A percentile compares a stretch with the other conserved stretches of the same genome.
phyloP scores from a whole-genome alignment of 805 yeast genomes.

The Myxozyma sirexii region DNA sequence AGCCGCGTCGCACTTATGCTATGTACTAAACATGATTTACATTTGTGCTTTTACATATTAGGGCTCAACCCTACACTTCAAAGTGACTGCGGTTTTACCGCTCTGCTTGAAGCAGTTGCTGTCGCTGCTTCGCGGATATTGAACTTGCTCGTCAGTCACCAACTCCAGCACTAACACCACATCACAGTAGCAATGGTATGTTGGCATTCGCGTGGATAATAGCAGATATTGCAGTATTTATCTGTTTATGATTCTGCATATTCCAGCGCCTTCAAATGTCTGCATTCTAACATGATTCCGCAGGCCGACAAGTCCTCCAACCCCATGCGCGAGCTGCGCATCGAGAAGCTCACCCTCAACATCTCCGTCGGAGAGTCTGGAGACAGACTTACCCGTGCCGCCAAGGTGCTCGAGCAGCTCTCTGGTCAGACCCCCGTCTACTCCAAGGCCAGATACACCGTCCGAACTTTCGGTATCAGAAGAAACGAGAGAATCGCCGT shows the following conservation, averaged over 20 bases:
- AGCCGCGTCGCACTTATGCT: not conserved
- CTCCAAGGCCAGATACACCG: constrained; percentile 99
- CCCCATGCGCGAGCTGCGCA: constrained; percentile 98
- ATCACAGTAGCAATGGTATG: constrained; percentile 11
- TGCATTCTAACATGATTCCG: not conserved
- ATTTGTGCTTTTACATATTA: not conserved
- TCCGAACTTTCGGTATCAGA: constrained; percentile 99
- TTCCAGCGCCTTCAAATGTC: too few species aligned
- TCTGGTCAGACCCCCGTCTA: constrained; percentile 99
- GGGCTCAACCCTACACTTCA: constrained; percentile 5
- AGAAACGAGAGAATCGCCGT: constrained; percentile 99
- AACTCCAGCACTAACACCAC: not conserved
- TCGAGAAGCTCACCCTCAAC: constrained; percentile 99
- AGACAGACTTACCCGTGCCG: constrained; percentile 99
- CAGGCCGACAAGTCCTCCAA: constrained; percentile 51
- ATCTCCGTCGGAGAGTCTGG: constrained; percentile 99
- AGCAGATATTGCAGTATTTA: too few species aligned
- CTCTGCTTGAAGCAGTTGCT: not conserved
- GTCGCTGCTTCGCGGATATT: not conserved
- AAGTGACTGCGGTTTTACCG: not conserved
- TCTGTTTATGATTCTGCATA: too few species aligned
- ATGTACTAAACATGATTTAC: not conserved
- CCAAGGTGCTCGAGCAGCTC: constrained; percentile 99
- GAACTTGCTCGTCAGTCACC: not conserved
- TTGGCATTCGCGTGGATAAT: too few species aligned